Evolutionary conservation across 2,329 filamentous ascomycete genomes (phyloP).

Genomic region (Alternaria longipes): DNA sequence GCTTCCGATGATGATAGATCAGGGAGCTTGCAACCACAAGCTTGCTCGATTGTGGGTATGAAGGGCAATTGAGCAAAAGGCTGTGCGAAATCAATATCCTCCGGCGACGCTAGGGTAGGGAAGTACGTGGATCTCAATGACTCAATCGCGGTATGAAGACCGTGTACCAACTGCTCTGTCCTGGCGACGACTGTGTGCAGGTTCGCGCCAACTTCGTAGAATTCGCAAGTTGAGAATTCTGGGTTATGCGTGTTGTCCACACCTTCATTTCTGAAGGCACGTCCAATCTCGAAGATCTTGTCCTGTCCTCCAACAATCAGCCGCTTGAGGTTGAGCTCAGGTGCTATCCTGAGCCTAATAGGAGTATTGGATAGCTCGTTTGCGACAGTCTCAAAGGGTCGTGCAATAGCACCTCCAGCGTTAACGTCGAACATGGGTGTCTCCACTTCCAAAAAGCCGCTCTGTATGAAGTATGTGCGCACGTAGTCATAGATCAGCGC

Average conservation of each 20-base stretch:
- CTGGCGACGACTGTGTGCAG: slow-evolving; percentile 76
- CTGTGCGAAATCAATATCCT: slow-evolving; percentile 66
- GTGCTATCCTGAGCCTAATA: slow-evolving; percentile 85
- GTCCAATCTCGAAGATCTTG: slow-evolving; percentile 90
- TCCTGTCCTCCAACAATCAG: slow-evolving; percentile 89
- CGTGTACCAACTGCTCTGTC: slow-evolving; percentile 75
- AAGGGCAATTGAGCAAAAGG: slow-evolving; percentile 78
- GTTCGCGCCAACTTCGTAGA: slow-evolving; percentile 87
- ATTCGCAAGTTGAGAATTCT: slow-evolving; percentile 97
- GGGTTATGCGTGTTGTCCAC: slow-evolving; percentile 80
- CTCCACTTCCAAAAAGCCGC: slow-evolving; percentile 84
- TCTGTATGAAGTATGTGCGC: slow-evolving; percentile 75
- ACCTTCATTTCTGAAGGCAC: slow-evolving; percentile 92
- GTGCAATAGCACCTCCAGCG: slow-evolving; percentile 86
- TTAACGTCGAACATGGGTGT: slow-evolving; percentile 86
- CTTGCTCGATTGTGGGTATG: slow-evolving; percentile 77
- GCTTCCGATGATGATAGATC: slow-evolving; percentile 62
- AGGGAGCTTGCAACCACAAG: slow-evolving; percentile 72
- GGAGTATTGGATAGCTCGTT: slow-evolving; percentile 77
- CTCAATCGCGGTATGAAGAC: slow-evolving; percentile 40
- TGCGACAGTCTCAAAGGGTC: slow-evolving; percentile 82
- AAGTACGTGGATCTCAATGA: slow-evolving; percentile 57
- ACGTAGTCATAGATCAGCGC: slow-evolving; percentile 78
- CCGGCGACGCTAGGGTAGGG: slow-evolving; percentile 46
- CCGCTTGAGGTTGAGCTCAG: slow-evolving; percentile 94